Conservation (phyloP, 1,284 basidiomycete species). For the Moniliophthora roreri region DNA sequence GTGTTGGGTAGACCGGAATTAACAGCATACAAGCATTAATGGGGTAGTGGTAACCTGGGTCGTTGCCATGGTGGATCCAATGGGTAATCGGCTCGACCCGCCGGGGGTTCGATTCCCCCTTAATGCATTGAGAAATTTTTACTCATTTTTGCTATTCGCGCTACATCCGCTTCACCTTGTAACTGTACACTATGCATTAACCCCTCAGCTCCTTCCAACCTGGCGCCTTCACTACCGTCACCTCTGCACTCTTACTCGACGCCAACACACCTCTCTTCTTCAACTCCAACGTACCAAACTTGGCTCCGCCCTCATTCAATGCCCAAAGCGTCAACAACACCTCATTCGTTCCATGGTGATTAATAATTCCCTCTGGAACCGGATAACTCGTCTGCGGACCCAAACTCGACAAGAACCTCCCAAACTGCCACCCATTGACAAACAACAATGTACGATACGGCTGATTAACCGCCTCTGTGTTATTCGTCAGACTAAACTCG, state of each 20-base stretch:
- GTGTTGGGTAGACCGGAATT: no score
- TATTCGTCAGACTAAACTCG: slow-evolving; percentile 31
- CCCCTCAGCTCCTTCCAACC: slow-evolving; percentile 32
- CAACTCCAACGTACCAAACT: slow-evolving; percentile 33
- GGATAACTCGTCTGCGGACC: slow-evolving; percentile 34
- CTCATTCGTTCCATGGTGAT: slow-evolving; percentile 39
- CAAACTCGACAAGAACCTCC: slow-evolving; percentile 30
- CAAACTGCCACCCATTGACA: slow-evolving; percentile 47
- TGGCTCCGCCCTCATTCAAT: slow-evolving; percentile 36
- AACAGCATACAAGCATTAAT: no score
- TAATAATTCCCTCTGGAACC: slow-evolving; percentile 41
- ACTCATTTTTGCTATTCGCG: no score
- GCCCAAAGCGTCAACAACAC: slow-evolving; percentile 41
- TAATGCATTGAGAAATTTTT: slow-evolving; percentile 63
- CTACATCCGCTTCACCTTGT: no score
- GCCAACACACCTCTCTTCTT: slow-evolving; percentile 27
- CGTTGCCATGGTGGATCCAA: no score
- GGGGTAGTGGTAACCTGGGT: no score
- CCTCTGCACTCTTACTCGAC: slow-evolving; percentile 33
- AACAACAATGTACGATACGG: slow-evolving; percentile 37
- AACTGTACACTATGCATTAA: no score
- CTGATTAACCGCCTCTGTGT: slow-evolving; percentile 24
- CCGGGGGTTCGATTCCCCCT: slow-evolving; percentile 80
- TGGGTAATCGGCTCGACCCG: slow-evolving; percentile 46
- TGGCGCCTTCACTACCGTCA: slow-evolving; percentile 30